A percentile compares a stretch with the other conserved stretches of the same genome.
Evolutionary conservation across 2,329 filamentous ascomycete genomes (phyloP).

Genomic region (Sarocladium brachiariae): DNA sequence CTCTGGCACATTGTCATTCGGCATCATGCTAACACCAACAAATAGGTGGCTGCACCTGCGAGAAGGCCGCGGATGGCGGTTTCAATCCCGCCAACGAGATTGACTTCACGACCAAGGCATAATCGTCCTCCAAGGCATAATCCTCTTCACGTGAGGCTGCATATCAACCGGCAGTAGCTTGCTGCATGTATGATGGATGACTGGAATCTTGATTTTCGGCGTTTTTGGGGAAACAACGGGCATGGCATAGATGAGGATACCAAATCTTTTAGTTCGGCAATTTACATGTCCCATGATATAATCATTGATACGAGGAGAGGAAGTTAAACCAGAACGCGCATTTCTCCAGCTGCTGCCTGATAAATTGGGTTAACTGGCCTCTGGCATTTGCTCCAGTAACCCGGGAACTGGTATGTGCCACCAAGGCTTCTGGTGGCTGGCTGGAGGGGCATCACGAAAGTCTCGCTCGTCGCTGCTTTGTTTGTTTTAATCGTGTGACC

Average conservation of each 20-base stretch:
- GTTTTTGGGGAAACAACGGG: neutral
- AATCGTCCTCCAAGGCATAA: neutral
- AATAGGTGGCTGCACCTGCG: constrained; percentile 70
- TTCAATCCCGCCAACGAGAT: constrained; percentile 63
- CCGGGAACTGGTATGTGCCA: neutral
- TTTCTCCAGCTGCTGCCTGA: too few relatives aligned
- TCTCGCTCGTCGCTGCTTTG: too few relatives aligned
- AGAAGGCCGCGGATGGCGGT: constrained; percentile 59
- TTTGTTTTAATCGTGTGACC: too few relatives aligned
- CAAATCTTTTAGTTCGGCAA: neutral
- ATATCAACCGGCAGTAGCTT: neutral
- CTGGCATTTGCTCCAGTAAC: too few relatives aligned
- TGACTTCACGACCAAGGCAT: constrained; percentile 68
- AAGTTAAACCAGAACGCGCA: too few relatives aligned
- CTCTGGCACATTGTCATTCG: neutral
- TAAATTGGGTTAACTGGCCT: too few relatives aligned
- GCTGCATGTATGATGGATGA: neutral
- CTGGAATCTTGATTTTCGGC: neutral
- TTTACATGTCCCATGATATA: neutral
- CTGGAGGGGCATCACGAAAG: neutral
- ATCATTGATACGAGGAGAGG: too few relatives aligned
- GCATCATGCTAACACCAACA: constrained; percentile 2
- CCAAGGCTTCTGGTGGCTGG: neutral
- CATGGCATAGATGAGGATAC: neutral
- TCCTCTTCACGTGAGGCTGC: too few relatives aligned